Evolutionary conservation across 805 yeast species (phyloP), one percentile per base, ranked within the genome.

Genomic region (Teunomyces funiuensis): DNA sequence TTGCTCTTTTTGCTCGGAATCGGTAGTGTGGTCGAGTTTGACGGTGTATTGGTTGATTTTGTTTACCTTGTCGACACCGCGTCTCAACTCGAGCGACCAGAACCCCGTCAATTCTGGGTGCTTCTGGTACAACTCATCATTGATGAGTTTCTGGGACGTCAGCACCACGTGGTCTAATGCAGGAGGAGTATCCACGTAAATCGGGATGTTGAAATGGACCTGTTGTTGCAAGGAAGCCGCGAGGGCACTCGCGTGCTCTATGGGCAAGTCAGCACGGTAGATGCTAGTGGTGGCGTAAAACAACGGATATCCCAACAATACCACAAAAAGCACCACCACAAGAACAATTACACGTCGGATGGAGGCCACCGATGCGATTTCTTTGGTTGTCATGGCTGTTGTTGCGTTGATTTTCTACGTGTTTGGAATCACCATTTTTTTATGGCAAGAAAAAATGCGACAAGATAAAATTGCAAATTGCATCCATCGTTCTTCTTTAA

Each of bases 221-320:
- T 55, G 40, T 13, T 53, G 39, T 36, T 42, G 40, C 50, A 74
- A 47, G 43, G 55, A 40, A 36, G 46, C 17, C 40, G 64, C 57
- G 50, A 61, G 52, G 14, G 47, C 43, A 13, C 65, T 55, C 36
- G 83, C 69, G 31, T 65, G 64, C 1, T 60, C 63, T 9, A 66
- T 53, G 11, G 87, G 87, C 28, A 85, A 65, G 28, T 72, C 71
- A 2, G 88, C 85, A 40, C 89, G 65, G 51, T 80, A 73, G 14
- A 83, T 76, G 2, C 79, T 62, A 3, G 91, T 82, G 14, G 91
- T 82, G 9, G 25, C 20, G 17, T 26, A 25, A 41, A 58, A 53
- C 36, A 55, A 43, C 9, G 63, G 63, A 16, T 44, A 46, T 5
- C 63, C 63, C 15, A 53, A 42, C 19, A 51, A 16, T 6, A 53